These are phyloP conservation scores for Pugionium dolabratum DNA, from an alignment of 345 rosid species.

Conservation along the genomic window DNA sequence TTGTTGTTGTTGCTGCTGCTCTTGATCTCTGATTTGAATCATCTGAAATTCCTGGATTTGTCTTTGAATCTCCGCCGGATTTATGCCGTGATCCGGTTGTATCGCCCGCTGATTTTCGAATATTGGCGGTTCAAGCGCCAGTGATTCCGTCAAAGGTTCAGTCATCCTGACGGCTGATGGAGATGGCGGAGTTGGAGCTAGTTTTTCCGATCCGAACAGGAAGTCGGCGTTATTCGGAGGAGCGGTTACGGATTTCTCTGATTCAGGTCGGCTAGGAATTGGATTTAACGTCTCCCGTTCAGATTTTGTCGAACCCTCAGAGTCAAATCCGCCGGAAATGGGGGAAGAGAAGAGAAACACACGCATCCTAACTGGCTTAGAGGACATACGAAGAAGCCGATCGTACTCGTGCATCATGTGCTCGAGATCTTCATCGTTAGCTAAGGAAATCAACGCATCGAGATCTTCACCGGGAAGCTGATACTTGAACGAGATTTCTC, in stretches of 20 bases:
- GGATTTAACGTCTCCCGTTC: slow-evolving; percentile 75
- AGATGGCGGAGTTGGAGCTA: slow-evolving; percentile 40
- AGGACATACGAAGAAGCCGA: slow-evolving; percentile 60
- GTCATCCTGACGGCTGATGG: slow-evolving; percentile 20
- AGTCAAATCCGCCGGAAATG: slow-evolving; percentile 43
- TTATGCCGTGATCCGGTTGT: slow-evolving; percentile 47
- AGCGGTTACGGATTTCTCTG: slow-evolving; percentile 41
- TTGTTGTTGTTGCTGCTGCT: slow-evolving; percentile 42
- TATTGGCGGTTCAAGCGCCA: slow-evolving; percentile 19
- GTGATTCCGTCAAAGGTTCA: slow-evolving; percentile 41
- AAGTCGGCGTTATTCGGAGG: slow-evolving; percentile 58
- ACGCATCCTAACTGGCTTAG: slow-evolving; percentile 87
- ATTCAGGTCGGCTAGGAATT: slow-evolving; percentile 44
- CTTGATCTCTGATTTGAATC: slow-evolving; percentile 75
- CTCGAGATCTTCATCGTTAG: slow-evolving; percentile 89
- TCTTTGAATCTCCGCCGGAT: slow-evolving; percentile 53
- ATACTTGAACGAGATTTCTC: slow-evolving; percentile 75
- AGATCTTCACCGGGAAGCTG: slow-evolving; percentile 98
- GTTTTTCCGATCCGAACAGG: slow-evolving; percentile 71
- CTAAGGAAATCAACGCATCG: slow-evolving; percentile 85
- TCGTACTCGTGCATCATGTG: slow-evolving; percentile 96
- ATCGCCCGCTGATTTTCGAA: slow-evolving; percentile 37
- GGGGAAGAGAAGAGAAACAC: slow-evolving; percentile 63
- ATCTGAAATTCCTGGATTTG: slow-evolving; percentile 73
- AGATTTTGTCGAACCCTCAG: slow-evolving; percentile 59